Evolutionary conservation across 306 rosid genomes (phyloP).

Genomic region (Cucurbita moschata): DNA sequence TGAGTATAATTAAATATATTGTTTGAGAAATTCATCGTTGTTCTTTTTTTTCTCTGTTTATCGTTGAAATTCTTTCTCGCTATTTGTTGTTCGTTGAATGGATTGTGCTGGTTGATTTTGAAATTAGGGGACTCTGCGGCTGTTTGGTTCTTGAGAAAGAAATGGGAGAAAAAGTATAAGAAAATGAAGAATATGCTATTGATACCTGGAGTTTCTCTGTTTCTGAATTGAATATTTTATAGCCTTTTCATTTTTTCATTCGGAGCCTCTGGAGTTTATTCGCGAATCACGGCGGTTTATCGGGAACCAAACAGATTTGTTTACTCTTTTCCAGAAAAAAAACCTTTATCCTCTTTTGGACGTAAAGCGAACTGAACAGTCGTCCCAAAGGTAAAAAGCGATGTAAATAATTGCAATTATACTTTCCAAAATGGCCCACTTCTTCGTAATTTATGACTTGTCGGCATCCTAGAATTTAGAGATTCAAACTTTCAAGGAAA

Average conservation of each 20-base stretch:
- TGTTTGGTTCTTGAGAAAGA: neutral
- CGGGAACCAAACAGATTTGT: constrained; percentile 1
- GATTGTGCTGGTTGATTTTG: neutral
- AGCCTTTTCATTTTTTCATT: neutral
- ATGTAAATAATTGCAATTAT: neutral
- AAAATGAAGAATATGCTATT: neutral
- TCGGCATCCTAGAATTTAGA: neutral
- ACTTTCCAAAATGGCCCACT: neutral
- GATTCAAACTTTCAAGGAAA: neutral
- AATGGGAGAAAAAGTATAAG: neutral
- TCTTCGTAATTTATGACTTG: neutral
- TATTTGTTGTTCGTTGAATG: neutral
- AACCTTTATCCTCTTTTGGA: neutral
- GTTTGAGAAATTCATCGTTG: neutral
- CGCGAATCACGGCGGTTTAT: neutral
- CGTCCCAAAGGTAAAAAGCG: neutral
- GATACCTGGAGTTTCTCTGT: neutral
- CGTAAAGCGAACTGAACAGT: neutral
- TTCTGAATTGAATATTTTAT: neutral
- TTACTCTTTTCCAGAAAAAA: neutral
- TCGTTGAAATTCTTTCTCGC: neutral
- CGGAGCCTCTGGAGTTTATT: neutral
- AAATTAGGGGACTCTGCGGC: neutral
- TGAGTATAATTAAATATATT: neutral
- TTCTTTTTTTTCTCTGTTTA: neutral